phyloP scores from a whole-genome alignment of 2,329 filamentous ascomycete species.

The Trichoderma atrobrunneum region DNA sequence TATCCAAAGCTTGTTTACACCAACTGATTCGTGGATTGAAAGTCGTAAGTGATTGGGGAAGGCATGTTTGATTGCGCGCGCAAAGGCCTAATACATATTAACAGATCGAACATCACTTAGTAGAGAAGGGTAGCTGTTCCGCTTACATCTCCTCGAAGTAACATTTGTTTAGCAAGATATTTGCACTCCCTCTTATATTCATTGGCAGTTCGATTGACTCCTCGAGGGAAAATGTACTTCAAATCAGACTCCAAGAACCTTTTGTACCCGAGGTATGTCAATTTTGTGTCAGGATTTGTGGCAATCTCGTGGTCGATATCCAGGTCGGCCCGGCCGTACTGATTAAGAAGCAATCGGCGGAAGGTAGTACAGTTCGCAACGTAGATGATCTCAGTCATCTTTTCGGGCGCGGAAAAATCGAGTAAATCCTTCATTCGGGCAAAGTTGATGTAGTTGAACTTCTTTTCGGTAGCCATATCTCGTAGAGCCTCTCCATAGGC shows the following conservation, averaged over 20 bases:
- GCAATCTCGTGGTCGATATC: constrained; percentile 32
- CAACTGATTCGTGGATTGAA: constrained; percentile 32
- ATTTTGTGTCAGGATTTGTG: constrained; percentile 27
- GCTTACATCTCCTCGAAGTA: constrained; percentile 31
- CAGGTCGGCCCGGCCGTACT: constrained; percentile 20
- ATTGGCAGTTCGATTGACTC: constrained; percentile 23
- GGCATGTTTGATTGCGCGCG: constrained; percentile 26
- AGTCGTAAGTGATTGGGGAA: constrained; percentile 31
- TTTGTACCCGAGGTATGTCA: constrained; percentile 33
- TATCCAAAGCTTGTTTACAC: constrained; percentile 29
- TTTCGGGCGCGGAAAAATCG: constrained; percentile 36
- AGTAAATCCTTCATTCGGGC: constrained; percentile 31
- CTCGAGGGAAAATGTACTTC: constrained; percentile 29
- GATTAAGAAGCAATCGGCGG: constrained; percentile 27
- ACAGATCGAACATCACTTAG: not conserved
- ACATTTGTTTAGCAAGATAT: constrained; percentile 33
- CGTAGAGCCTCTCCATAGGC: constrained; percentile 47
- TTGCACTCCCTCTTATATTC: constrained; percentile 28
- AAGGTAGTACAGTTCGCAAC: constrained; percentile 33
- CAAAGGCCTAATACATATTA: constrained; percentile 28
- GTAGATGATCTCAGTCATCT: constrained; percentile 43
- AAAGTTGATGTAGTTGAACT: not conserved
- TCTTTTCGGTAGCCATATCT: constrained; percentile 27
- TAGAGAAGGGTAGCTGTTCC: not conserved
- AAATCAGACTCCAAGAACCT: constrained; percentile 32